phyloP scores from a whole-genome alignment of 2,329 filamentous ascomycete species.

The Microcera coccophila region DNA sequence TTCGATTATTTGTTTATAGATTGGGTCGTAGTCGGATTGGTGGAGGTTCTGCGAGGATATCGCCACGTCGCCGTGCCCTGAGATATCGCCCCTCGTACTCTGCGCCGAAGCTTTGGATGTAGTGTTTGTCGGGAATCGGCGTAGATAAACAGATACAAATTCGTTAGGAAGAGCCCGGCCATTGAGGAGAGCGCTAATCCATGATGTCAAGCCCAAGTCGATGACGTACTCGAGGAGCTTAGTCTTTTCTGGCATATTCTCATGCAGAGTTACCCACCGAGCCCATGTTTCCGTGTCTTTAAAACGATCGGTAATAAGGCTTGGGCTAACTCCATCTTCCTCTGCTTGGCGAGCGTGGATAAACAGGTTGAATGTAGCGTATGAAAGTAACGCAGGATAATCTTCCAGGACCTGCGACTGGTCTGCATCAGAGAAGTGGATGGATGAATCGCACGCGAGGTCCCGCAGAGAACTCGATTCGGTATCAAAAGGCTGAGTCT shows the following conservation, averaged over 20 bases:
- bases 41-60: too few relatives aligned
- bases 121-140: too few relatives aligned
- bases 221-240: background rate
- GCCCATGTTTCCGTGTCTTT: background rate
- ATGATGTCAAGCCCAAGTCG: background rate
- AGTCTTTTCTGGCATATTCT: conserved; percentile 1
- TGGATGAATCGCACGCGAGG: background rate
- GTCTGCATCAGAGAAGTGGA: background rate
- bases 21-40: too few relatives aligned
- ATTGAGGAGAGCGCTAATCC: background rate
- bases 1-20: too few relatives aligned
- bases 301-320: background rate
- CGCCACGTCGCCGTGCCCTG: too few relatives aligned
- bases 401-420: conserved; percentile 2
- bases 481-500: background rate
- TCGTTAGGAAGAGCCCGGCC: too few relatives aligned
- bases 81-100: too few relatives aligned
- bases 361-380: conserved; percentile 6
- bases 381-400: conserved; percentile 2
- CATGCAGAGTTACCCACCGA: conserved; percentile 4
- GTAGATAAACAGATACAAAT: too few relatives aligned
- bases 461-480: background rate
- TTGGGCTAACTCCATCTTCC: background rate
- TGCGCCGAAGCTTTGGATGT: too few relatives aligned
- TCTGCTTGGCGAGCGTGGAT: conserved; percentile 1